phyloP scores from a whole-genome alignment of 1,284 basidiomycete species.

The Cutaneotrichosporon curvatum region DNA sequence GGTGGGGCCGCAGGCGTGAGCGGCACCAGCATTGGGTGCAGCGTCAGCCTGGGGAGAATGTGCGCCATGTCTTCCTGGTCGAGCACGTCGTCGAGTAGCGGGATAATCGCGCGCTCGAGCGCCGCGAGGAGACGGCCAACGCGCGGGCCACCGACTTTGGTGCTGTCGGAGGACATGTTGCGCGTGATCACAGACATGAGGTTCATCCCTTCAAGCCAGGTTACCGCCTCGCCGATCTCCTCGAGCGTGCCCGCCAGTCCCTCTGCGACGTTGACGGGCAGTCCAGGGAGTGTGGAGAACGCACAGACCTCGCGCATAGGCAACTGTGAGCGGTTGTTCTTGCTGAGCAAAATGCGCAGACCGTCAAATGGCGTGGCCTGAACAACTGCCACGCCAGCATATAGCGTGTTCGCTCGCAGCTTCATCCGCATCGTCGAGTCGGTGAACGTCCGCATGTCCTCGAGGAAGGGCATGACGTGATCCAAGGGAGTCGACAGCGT shows the following conservation, averaged over 20 bases:
- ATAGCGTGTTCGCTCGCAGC: slow-evolving; percentile 42
- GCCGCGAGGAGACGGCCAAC: slow-evolving; percentile 27
- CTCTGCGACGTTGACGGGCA: slow-evolving; percentile 10
- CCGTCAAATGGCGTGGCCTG: slow-evolving; percentile 49
- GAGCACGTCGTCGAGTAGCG: slow-evolving; percentile 42
- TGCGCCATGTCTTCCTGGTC: slow-evolving; percentile 39
- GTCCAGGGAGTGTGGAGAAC: slow-evolving; percentile 18
- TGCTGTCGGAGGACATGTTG: slow-evolving; percentile 25
- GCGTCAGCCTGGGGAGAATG: slow-evolving; percentile 37
- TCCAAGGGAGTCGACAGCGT: slow-evolving; percentile 45
- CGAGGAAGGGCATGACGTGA: slow-evolving; percentile 44
- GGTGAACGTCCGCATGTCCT: slow-evolving; percentile 42
- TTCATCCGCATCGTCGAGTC: slow-evolving; percentile 35
- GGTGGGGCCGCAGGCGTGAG: slow-evolving; percentile 26
- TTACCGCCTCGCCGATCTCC: slow-evolving; percentile 44
- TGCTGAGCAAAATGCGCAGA: slow-evolving; percentile 44
- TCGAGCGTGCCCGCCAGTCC: slow-evolving; percentile 35
- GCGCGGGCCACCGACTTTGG: slow-evolving; percentile 22
- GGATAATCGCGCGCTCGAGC: slow-evolving; percentile 39
- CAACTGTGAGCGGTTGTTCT: slow-evolving; percentile 43
- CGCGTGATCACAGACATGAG: slow-evolving; percentile 41
- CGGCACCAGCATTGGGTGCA: slow-evolving; percentile 40
- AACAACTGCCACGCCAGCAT: slow-evolving; percentile 45
- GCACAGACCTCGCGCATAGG: slow-evolving; percentile 44
- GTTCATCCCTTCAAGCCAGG: slow-evolving; percentile 41